Evolutionary conservation across 257 asterid genomes (phyloP).

Genomic region (Solanum ossicruentum): DNA sequence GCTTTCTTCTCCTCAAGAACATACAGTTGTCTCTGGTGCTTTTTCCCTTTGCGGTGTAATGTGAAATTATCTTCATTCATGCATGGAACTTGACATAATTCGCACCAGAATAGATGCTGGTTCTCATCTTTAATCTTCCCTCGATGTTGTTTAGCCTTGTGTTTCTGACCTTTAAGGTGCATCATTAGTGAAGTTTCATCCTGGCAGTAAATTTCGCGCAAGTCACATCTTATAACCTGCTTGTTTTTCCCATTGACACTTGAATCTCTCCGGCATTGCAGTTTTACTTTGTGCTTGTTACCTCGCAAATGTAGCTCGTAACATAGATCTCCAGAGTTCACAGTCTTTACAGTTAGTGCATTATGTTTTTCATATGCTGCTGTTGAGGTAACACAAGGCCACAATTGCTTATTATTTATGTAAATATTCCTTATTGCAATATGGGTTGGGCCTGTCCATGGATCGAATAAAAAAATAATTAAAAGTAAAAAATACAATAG

Average conservation of each 20-base stretch:
- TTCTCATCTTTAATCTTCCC: background rate
- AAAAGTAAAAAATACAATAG: too few relatives aligned
- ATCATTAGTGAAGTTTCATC: conserved; percentile 11
- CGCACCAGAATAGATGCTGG: conserved; percentile 15
- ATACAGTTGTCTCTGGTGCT: conserved; percentile 10
- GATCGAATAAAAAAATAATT: too few relatives aligned
- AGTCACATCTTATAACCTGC: conserved; percentile 16
- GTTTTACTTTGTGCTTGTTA: conserved; percentile 39
- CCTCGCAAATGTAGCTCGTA: conserved; percentile 34
- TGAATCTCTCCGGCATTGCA: conserved; percentile 1
- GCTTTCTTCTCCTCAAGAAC: background rate
- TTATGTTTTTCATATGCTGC: background rate
- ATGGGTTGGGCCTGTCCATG: too few relatives aligned
- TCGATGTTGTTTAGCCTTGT: conserved; percentile 24
- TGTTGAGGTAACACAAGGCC: background rate
- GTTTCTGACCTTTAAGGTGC: conserved; percentile 47
- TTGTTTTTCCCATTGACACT: background rate
- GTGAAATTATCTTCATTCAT: conserved; percentile 19
- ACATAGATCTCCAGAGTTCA: conserved; percentile 10
- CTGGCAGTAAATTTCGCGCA: conserved; percentile 35
- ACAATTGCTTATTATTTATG: too few relatives aligned
- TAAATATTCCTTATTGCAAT: too few relatives aligned
- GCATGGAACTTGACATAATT: conserved; percentile 36
- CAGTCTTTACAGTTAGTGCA: conserved; percentile 27
- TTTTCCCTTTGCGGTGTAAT: conserved; percentile 34